A percentile compares a stretch with the other conserved stretches of the same genome.
phyloP scores from a whole-genome alignment of 2,329 filamentous ascomycete genomes.

The Venturia nashicola region DNA sequence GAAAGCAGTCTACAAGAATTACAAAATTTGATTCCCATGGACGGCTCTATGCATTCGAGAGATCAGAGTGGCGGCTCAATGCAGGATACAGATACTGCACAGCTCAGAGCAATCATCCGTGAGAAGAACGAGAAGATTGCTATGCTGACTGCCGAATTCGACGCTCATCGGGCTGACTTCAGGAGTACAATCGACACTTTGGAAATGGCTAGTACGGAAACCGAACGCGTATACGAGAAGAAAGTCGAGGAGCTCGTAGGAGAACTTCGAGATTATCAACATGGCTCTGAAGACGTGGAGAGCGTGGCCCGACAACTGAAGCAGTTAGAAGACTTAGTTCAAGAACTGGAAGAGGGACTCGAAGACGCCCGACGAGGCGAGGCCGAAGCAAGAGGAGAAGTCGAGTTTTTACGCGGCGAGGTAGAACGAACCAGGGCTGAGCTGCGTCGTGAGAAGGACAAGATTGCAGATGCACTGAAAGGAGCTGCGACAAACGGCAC shows the following conservation, averaged over 20 bases:
- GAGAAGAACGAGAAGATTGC: conserved; percentile 98
- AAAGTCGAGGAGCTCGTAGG: conserved; percentile 76
- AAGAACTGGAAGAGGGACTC: conserved; percentile 90
- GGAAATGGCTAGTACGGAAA: conserved; percentile 90
- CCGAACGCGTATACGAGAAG: conserved; percentile 89
- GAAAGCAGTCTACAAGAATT: conserved; percentile 77
- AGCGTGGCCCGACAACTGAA: conserved; percentile 84
- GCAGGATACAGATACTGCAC: conserved; percentile 60
- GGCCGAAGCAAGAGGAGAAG: conserved; percentile 87
- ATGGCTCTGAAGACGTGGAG: conserved; percentile 79
- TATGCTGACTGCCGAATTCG: conserved; percentile 86
- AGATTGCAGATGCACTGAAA: conserved; percentile 51
- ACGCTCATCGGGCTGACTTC: conserved; percentile 89
- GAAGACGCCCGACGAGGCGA: conserved; percentile 91
- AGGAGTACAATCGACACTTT: conserved; percentile 86
- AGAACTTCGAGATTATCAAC: conserved; percentile 72
- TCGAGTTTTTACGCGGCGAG: conserved; percentile 88
- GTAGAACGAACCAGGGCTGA: conserved; percentile 86
- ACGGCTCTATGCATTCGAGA: conserved; percentile 36
- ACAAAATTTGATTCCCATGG: conserved; percentile 53
- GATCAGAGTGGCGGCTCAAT: conserved; percentile 24
- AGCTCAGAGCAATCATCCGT: conserved; percentile 68
- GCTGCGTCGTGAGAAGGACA: conserved; percentile 76
- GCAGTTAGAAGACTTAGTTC: conserved; percentile 89
- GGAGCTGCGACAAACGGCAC: conserved; percentile 33